Conservation (phyloP, 176 grass and related monocot species). For the Oryza meridionalis region DNA sequence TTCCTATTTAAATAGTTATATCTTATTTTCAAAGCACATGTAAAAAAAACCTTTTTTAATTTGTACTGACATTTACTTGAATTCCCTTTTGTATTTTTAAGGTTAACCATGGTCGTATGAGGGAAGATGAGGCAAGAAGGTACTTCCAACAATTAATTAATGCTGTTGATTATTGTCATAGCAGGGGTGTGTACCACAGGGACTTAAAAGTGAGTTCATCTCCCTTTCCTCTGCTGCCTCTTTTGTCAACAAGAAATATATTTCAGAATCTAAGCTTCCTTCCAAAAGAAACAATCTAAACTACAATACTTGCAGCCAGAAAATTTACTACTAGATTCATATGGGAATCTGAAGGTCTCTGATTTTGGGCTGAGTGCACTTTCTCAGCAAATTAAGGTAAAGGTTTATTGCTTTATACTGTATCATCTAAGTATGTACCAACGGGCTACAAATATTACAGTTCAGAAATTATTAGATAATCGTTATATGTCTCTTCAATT, state of each 20-base stretch:
- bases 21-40: neutral
- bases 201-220: constrained; percentile 72
- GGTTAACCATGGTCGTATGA: constrained; percentile 93
- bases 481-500: neutral
- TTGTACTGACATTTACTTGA: neutral
- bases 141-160: constrained; percentile 99
- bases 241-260: constrained; percentile 1
- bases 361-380: constrained; percentile 94
- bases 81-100: constrained; percentile 21
- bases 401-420: neutral
- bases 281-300: constrained; percentile 12
- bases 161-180: constrained; percentile 98
- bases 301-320: constrained; percentile 65
- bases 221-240: neutral
- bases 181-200: constrained; percentile 95
- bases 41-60: neutral
- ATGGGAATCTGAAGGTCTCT: constrained; percentile 88
- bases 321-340: constrained; percentile 84
- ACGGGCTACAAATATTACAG: neutral
- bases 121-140: constrained; percentile 91
- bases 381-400: constrained; percentile 92
- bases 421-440: neutral
- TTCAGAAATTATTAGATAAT: neutral
- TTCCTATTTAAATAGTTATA: constrained; percentile 17
- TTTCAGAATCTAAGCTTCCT: constrained; percentile 34